Evolutionary conservation across 2,329 filamentous ascomycete species (phyloP), one percentile per base, ranked within the genome.

Genomic region (Nemania sp.): DNA sequence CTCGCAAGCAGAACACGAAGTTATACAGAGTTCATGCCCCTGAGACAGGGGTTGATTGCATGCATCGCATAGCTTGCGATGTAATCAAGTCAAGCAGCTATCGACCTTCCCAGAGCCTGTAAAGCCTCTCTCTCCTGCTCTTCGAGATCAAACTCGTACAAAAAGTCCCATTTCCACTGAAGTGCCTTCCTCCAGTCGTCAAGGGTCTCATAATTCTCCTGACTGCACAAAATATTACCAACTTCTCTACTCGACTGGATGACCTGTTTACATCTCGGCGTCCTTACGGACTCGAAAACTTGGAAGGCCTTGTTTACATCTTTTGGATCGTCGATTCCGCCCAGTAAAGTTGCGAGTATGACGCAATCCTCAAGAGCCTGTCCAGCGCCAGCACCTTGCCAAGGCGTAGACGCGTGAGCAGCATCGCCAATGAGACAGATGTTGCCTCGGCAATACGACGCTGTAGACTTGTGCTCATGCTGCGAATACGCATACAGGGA

Each of bases 381-480:
- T 10, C 43, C 53, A 6, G 53, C 53, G 15, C 53, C 53, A 25
- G 53, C 43, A 46, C 53, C 43, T 40, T 56, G 53, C 40, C 40
- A 56, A 3, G 43, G 53, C 5, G 53, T 56, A n/a, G 45, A 40
- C 18, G 53, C 43, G 15, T 56, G 53, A 46, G 53, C 53, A 25
- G 53, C 53, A n/a, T 56, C 43, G 11, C 53, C 53, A 6, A 56
- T 48, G 10, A 56, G 25, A 49, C 53, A 49, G 43, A 56, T 29
- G 20, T 40, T 56, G 20, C 42, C 21, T 34, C 15, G 32, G 7
- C n/a, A 40, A 25, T 49, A 56, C 2, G 43, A 10, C 4, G 42
- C 34, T 39, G 53, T 56, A 15, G 43, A 48, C 7, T 42, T 56
- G 35, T 56, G 53, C 17, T 56, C 43, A 40, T 49, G 21, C 21